A percentile compares a stretch with the other conserved stretches of the same genome.
Conservation (phyloP, 1,139 yeast species). For the Eremothecium gossypii region DNA sequence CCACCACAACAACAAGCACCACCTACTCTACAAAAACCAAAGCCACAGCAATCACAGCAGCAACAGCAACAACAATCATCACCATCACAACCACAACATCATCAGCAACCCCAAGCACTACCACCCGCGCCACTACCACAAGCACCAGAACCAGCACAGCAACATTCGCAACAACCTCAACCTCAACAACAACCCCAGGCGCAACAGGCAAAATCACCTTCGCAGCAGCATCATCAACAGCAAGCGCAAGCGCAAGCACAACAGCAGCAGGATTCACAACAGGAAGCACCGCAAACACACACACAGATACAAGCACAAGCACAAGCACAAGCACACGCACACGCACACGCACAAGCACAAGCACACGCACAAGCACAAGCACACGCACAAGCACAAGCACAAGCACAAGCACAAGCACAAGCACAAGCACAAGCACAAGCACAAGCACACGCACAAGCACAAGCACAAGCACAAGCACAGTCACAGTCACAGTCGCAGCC, state of each 20-base stretch:
- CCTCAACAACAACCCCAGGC: slow-evolving; percentile 8
- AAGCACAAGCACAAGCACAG: not conserved
- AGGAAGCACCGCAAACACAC: not conserved
- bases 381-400: not conserved
- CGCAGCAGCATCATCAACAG: slow-evolving; percentile 11
- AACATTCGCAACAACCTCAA: slow-evolving; percentile 10
- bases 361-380: not conserved
- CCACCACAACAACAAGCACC: not conserved
- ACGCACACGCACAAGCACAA: not conserved
- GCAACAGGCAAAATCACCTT: slow-evolving; percentile 14
- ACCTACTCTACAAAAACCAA: not conserved
- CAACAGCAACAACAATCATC: not conserved
- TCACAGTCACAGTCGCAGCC: not conserved
- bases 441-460: not conserved
- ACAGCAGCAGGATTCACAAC: not conserved
- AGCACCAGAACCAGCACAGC: slow-evolving; percentile 8
- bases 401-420: not conserved
- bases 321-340: not conserved
- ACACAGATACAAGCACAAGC: not conserved
- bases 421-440: not conserved
- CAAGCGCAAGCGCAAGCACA: not conserved
- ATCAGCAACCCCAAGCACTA: not conserved
- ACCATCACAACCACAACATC: not conserved
- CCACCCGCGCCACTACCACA: too few relatives aligned
- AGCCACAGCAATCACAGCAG: not conserved